These are phyloP conservation scores for Lycium ferocissimum DNA, from an alignment of 257 asterid genomes.

Conservation along the genomic window DNA sequence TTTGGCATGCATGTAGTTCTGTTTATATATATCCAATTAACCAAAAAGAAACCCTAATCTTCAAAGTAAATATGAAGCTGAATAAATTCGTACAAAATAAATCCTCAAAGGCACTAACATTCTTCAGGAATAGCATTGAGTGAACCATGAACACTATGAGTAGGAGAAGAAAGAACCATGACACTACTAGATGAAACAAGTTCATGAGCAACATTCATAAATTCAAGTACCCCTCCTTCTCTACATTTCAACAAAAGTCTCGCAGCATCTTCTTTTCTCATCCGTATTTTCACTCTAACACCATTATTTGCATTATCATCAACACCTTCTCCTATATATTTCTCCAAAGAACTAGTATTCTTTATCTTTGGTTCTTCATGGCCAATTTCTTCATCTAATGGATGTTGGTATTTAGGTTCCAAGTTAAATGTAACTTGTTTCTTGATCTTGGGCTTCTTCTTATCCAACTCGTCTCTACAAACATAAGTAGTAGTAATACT, in stretches of 20 bases:
- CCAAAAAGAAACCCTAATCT: neutral
- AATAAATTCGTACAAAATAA: neutral
- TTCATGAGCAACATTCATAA: constrained; percentile 39
- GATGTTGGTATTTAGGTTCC: neutral
- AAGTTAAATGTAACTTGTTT: constrained; percentile 28
- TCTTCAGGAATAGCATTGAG: neutral
- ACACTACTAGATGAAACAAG: constrained; percentile 33
- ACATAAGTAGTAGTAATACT: neutral
- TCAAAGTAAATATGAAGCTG: neutral
- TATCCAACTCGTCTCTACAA: constrained; percentile 14
- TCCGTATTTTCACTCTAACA: constrained; percentile 35
- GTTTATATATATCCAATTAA: too few species aligned
- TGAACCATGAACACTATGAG: neutral
- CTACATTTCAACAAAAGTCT: constrained; percentile 40
- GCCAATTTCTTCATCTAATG: neutral
- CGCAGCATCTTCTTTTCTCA: constrained; percentile 45
- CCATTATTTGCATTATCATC: neutral
- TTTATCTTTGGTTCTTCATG: neutral
- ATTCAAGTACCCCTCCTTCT: constrained; percentile 41
- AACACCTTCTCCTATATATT: neutral
- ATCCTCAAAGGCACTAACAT: neutral
- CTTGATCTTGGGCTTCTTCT: constrained; percentile 31
- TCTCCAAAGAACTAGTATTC: neutral
- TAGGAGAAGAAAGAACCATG: constrained; percentile 26
- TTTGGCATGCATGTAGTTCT: too few species aligned